Base-by-base conservation (phyloP, 1,284 basidiomycete species). In the Melampsora larici-populina region DNA sequence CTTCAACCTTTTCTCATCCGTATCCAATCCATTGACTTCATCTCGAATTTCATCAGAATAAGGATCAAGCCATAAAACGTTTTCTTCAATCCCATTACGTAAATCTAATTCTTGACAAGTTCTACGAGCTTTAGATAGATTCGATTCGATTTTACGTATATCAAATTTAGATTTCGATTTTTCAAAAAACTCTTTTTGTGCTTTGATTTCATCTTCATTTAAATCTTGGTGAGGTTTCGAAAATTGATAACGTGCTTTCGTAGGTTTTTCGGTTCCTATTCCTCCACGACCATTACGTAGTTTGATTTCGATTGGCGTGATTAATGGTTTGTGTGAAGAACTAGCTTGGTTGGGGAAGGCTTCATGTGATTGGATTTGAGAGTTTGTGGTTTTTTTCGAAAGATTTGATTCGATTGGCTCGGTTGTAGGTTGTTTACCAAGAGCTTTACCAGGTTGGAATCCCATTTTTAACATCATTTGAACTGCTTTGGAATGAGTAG, bases 381-480 rank as follows among this genome's bases (percentile, higher is more conserved):
- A 8, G 40, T 7, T 7, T 43, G 5, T 9, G 5, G 11, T 7
- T 7, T 43, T 11, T 43, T 43, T 43, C 6, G 40, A 43, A 11
- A 43, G 40, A 58, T 29, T n/a, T 11, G 55, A 21, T 58, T n/a
- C n/a, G 29, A 11, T 8, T 33, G 63, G 9, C 7, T 64, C 21
- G 40, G 5, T 13, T 43, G 62, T 51, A 15, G 49, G 29, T 17
- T 66, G 46, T 55, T 15, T 9, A 21, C 75, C 75, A 17, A 78
- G 75, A 40, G 67, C 58, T 21, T 15, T 36, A 13, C 75, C 75
- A n/a, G 67, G 75, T 65, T 78, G 55, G 24, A 70, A 78, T 9
- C 75, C 75, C 75, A 78, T 78, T 43, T 78, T 78, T 5, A 78
- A n/a, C 75, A 78, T 78, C 68, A 78, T 78, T 24, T 70, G 67